Evolutionary conservation across 2,329 filamentous ascomycete genomes (phyloP), one percentile per base, ranked within the genome.

Genomic region (Alternaria angustiovoidea): DNA sequence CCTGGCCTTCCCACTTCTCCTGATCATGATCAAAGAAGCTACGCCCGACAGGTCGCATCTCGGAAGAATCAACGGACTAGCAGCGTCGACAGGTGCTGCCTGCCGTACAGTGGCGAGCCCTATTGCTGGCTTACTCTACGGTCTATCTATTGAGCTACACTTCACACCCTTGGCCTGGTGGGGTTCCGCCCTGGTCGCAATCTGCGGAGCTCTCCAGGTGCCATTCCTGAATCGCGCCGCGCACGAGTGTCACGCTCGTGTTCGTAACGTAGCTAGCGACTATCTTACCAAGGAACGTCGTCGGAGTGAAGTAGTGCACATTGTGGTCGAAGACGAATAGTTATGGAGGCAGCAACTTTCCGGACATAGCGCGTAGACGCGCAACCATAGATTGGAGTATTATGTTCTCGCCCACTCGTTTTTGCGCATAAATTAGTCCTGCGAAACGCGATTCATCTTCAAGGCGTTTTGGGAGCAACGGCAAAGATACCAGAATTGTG

Each of bases 21-120:
- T 92, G 26, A 91, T 92, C 61, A 81, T 92, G 54, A 84, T 92
- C 70, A 92, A 92, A 75, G 88, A 92, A 78, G 88, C 90, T 1
- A 87, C 88, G 4, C 88, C 89, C 0, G 84, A 86, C 5, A 81
- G 86, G 4, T 84, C 83, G 1, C 84, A 87, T 5, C 81, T 92
- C 16, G 90, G 90, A 1, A 88, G 86, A 67, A 90, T 92, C 75
- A 92, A 92, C 64, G 90, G 90, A 0, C 79, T 92, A 8, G 89
- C 89, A 48, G 91, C 91, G 61, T 89, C 87, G 3, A 89, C 87
- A 2, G 90, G 89, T n/a, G 91, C 89, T 20, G 86, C 88, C 5
- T 89, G 88, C 59, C 84, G 90, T n/a, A 91, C 88, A 0, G 73
- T 92, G 39, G 88, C 89, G 1, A 89, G 89, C 22, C 90, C 90